Conservation (phyloP, 1,139 yeast genomes). For the Scheffersomyces titani region DNA sequence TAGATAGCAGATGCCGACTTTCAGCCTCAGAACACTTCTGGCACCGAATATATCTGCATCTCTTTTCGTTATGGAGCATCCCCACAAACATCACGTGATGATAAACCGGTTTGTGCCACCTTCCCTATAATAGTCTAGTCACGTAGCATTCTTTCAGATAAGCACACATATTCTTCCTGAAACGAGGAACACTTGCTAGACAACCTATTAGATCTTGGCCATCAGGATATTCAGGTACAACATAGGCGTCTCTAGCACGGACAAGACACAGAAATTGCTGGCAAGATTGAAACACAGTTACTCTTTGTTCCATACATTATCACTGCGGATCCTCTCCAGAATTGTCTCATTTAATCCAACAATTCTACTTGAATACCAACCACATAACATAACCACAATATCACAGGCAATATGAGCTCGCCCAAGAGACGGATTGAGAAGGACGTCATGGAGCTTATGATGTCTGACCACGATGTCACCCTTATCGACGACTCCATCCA, state of each 20-base stretch:
- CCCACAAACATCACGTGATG: not conserved
- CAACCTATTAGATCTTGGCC: not conserved
- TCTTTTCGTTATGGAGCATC: not conserved
- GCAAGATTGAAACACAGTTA: not conserved
- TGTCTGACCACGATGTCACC: constrained; percentile 92
- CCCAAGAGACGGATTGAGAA: constrained; percentile 91
- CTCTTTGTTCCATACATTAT: not conserved
- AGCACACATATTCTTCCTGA: not conserved
- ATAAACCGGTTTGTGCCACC: not conserved
- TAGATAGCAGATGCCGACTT: not conserved
- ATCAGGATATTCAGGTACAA: not conserved
- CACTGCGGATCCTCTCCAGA: too few relatives aligned
- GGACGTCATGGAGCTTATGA: constrained; percentile 95
- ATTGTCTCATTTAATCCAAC: too few relatives aligned
- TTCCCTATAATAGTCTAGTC: not conserved
- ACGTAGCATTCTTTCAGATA: not conserved
- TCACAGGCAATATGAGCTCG: constrained; percentile 47
- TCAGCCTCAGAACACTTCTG: not conserved
- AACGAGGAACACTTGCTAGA: not conserved
- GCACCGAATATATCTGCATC: not conserved
- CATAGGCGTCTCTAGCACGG: not conserved
- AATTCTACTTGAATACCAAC: too few relatives aligned
- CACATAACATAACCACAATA: not conserved
- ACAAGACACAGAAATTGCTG: not conserved
- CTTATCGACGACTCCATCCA: constrained; percentile 88